Conservation (phyloP, 306 rosid species). For the Cucumis sativus region DNA sequence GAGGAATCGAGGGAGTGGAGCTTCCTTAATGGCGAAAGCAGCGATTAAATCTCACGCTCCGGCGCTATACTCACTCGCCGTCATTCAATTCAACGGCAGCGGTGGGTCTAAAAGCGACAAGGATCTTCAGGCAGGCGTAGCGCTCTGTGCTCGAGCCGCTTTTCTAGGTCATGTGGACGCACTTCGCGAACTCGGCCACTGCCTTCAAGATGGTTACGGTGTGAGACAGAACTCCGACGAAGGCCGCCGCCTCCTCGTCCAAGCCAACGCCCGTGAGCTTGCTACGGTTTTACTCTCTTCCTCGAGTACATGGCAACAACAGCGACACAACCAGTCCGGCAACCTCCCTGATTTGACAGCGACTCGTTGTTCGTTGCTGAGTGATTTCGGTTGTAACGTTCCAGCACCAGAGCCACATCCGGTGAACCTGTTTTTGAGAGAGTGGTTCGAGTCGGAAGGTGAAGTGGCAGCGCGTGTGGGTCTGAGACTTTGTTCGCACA, state of each 20-base stretch:
- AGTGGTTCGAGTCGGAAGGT: constrained; percentile 51
- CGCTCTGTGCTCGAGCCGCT: constrained; percentile 62
- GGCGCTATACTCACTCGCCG: constrained; percentile 72
- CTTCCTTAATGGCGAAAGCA: constrained; percentile 64
- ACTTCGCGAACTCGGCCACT: constrained; percentile 78
- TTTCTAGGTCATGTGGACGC: constrained; percentile 70
- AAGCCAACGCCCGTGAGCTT: constrained; percentile 75
- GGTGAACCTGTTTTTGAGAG: constrained; percentile 45
- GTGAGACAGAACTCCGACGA: constrained; percentile 33
- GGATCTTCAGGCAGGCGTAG: constrained; percentile 65
- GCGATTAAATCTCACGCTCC: constrained; percentile 56
- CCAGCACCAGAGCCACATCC: constrained; percentile 47
- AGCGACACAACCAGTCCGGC: constrained; percentile 1
- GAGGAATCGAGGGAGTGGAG: constrained; percentile 50
- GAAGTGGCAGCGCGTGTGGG: constrained; percentile 11
- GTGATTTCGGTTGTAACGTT: constrained; percentile 43
- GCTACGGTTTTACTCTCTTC: constrained; percentile 24
- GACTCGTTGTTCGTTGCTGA: constrained; percentile 28
- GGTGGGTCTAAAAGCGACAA: constrained; percentile 43
- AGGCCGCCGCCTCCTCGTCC: constrained; percentile 52
- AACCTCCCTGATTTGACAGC: constrained; percentile 8
- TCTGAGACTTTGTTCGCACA: constrained; percentile 45
- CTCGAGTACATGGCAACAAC: constrained; percentile 14
- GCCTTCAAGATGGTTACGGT: constrained; percentile 92
- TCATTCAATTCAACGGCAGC: constrained; percentile 92